Base-by-base conservation (phyloP, 1,284 basidiomycete species). In the Amylostereum chailletii region DNA sequence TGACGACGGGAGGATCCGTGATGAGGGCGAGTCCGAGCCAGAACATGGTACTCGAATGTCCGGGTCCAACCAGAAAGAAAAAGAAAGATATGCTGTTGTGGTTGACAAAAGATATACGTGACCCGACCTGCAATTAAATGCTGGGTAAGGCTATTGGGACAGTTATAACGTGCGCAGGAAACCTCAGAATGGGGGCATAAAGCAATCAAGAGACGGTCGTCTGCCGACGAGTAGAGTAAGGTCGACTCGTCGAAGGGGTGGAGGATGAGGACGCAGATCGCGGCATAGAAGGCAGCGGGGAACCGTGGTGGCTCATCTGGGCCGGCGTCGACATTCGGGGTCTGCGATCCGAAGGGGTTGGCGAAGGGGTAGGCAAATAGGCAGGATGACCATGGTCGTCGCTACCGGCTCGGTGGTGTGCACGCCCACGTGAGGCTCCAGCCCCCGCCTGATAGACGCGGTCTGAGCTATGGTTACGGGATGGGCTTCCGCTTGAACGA, bases 341-440 rank as follows among this genome's bases (percentile, higher is more conserved):
- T 19, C 19, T 19, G 19, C 19, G 19, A 19, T 19, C 19, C 19
- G 19, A 19, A 19, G 19, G 19, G 19, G 19, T 19, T 19, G 19
- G 19, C 19, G 19, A 19, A 19, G 19, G 19, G 19, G 19, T 19
- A 40, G 48, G 10, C 27, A 41, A 43, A 8, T 42, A 32, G 19
- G 51, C 47, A n/a, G 43, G 46, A 27, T 48, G 42, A 3, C 33
- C 45, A 30, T 11, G 3, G 1, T 55, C 54, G 39, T 55, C 54
- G 41, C 54, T 55, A 40, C 37, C 53, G 19, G 54, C 50, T 32
- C 52, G 51, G 9, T 48, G 54, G 26, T 53, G 54, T 33, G 43
- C 38, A 45, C 51, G 54, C 10, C 36, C n/a, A n/a, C 45, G 34
- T 3, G 46, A 49, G 32, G 37, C 19, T 10, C 40, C 44, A 26